Base-by-base conservation (phyloP, 768 basidiomycete genomes). In the Calocera cornea region DNA sequence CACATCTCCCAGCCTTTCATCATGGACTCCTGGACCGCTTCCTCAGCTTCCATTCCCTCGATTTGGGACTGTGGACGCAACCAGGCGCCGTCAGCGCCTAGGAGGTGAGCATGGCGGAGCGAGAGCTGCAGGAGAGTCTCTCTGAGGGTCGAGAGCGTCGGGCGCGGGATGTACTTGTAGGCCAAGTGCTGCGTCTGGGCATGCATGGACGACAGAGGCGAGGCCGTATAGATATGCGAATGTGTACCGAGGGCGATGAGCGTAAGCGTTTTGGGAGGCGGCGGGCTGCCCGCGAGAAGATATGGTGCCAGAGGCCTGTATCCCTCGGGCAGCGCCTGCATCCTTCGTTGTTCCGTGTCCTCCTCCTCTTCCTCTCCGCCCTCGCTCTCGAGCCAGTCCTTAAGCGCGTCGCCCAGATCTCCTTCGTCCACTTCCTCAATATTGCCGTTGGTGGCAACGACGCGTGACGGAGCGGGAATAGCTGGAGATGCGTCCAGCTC, bases 1-100 rank as follows among this genome's bases (percentile, higher is more conserved):
- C 91, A 93, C 40, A 93, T 76, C 68, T 85, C 82, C 69, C 84
- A 84, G 67, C 86, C 86, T 36, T 24, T 24, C 70, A 65, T 79
- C 79, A 49, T 76, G 2, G 54, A 22, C 54, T 60, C 54, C 31
- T 60, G 54, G 27, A 33, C 54, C 2, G 54, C 54, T 60, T 60
- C 54, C 19, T 60, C 54, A 10, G 27, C 54, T 60, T 60, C 54
- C 54, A 60, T 60, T 2, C 54, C 54, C 31, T 60, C 27, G 31
- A 60, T 60, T 10, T 12, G 54, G 27, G 54, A 60, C 31, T 60
- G 54, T 5, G 54, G 54, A 22, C 54, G 54, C 14, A 60, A 33
- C 54, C 54, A 60, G 16, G 54, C 54, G 27, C 54, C 54, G 31
- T 60, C 54, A 29, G 54, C 54, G 31, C 54, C 54, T 33, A 60